phyloP scores from a whole-genome alignment of 108 stramenopile genomes.

The Thalassiosira profunda region DNA sequence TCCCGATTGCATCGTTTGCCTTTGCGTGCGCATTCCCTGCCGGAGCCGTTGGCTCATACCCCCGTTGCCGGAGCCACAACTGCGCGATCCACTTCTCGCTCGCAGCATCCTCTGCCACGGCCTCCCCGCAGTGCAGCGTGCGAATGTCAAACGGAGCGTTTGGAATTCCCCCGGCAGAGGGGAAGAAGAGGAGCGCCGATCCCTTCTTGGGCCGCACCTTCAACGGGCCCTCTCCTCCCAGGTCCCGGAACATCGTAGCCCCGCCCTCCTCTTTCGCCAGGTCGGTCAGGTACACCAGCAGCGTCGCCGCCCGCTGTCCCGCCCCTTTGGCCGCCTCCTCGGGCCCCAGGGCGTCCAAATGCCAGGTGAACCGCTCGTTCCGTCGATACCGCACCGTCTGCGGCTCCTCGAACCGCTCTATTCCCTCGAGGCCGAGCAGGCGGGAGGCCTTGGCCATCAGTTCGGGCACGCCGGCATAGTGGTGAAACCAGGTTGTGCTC shows the following conservation, averaged over 20 bases:
- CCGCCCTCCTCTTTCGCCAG: constrained; percentile 62
- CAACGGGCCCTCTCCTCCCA: constrained; percentile 48
- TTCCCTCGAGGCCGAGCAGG: constrained; percentile 66
- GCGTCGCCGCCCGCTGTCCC: constrained; percentile 80
- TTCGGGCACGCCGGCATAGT: constrained; percentile 71
- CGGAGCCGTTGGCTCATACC: constrained; percentile 72
- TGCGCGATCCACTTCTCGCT: constrained; percentile 87
- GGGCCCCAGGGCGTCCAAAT: constrained; percentile 80
- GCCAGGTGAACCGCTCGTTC: constrained; percentile 88
- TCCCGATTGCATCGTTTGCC: constrained; percentile 56
- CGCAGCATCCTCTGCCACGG: constrained; percentile 50
- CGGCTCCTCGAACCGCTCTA: constrained; percentile 84
- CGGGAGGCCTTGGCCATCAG: constrained; percentile 82
- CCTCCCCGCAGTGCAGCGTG: constrained; percentile 84
- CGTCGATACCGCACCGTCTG: constrained; percentile 82
- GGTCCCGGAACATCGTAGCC: constrained; percentile 85
- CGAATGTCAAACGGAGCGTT: constrained; percentile 80
- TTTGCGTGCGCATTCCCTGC: constrained; percentile 58
- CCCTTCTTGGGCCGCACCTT: constrained; percentile 78
- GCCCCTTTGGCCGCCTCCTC: constrained; percentile 44
- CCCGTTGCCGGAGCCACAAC: constrained; percentile 68
- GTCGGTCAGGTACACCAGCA: constrained; percentile 82
- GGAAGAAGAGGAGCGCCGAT: constrained; percentile 86
- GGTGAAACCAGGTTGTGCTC: constrained; percentile 84
- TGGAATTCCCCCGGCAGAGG: constrained; percentile 80